Evolutionary conservation across 1,284 basidiomycete species (phyloP).

Genomic region (Tilletia indica): DNA sequence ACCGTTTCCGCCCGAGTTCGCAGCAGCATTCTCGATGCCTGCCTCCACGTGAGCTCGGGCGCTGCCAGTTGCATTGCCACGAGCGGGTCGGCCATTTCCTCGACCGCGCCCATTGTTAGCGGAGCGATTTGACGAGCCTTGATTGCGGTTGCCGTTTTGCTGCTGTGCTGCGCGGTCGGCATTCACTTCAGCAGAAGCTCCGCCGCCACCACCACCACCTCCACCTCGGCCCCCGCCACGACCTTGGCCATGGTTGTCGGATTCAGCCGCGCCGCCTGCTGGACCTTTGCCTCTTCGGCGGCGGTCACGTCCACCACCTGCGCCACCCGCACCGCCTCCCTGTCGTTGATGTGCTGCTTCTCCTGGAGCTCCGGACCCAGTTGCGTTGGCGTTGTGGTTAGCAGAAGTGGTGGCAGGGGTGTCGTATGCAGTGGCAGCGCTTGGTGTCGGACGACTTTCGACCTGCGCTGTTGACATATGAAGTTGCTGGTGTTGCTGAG

Average conservation of each 20-base stretch:
- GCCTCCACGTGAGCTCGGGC: too few relatives aligned
- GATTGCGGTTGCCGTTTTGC: too few relatives aligned
- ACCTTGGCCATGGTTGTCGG: background rate
- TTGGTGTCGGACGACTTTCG: background rate
- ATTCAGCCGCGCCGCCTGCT: background rate
- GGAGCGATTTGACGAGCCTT: too few relatives aligned
- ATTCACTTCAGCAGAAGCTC: background rate
- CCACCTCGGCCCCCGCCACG: too few relatives aligned
- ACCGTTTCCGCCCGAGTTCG: background rate
- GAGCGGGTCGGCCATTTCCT: too few relatives aligned
- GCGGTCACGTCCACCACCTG: background rate
- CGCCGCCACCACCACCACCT: too few relatives aligned
- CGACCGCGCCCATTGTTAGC: too few relatives aligned
- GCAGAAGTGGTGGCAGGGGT: background rate
- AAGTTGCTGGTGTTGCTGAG: too few relatives aligned
- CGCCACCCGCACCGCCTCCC: background rate
- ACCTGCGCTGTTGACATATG: conserved; percentile 10
- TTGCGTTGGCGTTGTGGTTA: background rate
- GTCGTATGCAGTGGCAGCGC: background rate
- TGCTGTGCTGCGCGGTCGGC: background rate
- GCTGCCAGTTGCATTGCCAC: too few relatives aligned
- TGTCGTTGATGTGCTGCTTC: background rate
- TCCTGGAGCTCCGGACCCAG: background rate
- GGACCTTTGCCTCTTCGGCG: background rate
- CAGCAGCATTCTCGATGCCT: too few relatives aligned